Evolutionary conservation across 257 asterid genomes (phyloP).

Genomic region (Rubia yunnanensis): DNA sequence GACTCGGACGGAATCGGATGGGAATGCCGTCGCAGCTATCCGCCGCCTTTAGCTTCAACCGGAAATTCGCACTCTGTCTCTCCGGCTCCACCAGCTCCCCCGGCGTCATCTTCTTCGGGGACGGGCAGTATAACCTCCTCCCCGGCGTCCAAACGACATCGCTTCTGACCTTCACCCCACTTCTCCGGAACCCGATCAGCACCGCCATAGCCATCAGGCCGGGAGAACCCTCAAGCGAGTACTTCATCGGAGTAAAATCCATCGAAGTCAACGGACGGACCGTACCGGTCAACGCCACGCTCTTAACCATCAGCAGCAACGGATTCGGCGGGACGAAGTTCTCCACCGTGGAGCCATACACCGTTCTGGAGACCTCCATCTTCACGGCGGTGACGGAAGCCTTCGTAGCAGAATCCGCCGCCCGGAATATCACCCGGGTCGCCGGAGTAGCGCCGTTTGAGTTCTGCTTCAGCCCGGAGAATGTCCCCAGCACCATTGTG

Average conservation of each 20-base stretch:
- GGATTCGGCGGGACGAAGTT: conserved; percentile 22
- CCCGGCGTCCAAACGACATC: neutral
- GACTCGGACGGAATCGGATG: neutral
- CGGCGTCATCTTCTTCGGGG: neutral
- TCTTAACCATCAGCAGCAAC: conserved; percentile 5
- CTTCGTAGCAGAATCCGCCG: conserved; percentile 29
- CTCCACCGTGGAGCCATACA: conserved; percentile 29
- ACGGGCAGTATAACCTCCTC: neutral
- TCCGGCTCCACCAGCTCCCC: neutral
- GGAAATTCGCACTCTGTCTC: neutral
- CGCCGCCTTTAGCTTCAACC: neutral
- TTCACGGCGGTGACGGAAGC: conserved; percentile 16
- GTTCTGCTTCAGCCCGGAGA: conserved; percentile 34
- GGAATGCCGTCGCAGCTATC: neutral
- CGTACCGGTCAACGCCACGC: conserved; percentile 10
- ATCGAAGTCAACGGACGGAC: conserved; percentile 1
- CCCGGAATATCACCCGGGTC: conserved; percentile 23
- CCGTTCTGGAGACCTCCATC: conserved; percentile 42
- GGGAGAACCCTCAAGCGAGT: neutral
- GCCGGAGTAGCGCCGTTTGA: conserved; percentile 42
- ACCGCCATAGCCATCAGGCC: neutral
- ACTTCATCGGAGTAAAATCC: conserved; percentile 16
- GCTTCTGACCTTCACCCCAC: neutral
- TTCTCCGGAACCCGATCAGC: neutral
- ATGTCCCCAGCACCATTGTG: conserved; percentile 30